These are phyloP conservation scores for Trichoderma breve DNA, from an alignment of 2,329 filamentous ascomycete species.

Conservation along the genomic window DNA sequence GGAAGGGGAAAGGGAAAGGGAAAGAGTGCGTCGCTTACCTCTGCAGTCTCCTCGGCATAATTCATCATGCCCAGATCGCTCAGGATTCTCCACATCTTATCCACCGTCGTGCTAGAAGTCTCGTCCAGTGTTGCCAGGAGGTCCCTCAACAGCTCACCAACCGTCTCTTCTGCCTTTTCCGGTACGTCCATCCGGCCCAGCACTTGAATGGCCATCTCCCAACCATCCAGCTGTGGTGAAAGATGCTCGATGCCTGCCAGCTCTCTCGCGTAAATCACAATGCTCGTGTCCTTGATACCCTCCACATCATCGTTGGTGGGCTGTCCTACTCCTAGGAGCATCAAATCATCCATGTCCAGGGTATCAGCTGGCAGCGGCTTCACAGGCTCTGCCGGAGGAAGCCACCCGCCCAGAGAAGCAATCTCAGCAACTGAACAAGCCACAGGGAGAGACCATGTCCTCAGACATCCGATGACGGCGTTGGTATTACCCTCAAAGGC, in stretches of 20 bases:
- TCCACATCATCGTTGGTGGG: slow-evolving; percentile 58
- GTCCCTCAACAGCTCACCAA: slow-evolving; percentile 68
- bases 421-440: slow-evolving; percentile 79
- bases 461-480: slow-evolving; percentile 69
- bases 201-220: slow-evolving; percentile 84
- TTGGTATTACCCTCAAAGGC: slow-evolving; percentile 80
- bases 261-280: slow-evolving; percentile 71
- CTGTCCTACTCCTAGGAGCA: slow-evolving; percentile 69
- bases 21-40: slow-evolving; percentile 56
- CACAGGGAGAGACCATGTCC: slow-evolving; percentile 76
- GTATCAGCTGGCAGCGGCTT: slow-evolving; percentile 59
- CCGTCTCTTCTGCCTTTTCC: slow-evolving; percentile 67
- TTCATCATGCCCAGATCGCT: slow-evolving; percentile 73
- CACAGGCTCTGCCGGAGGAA: slow-evolving; percentile 47
- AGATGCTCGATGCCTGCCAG: slow-evolving; percentile 57
- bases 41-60: slow-evolving; percentile 77
- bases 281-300: slow-evolving; percentile 74
- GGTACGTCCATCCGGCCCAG: slow-evolving; percentile 77
- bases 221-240: slow-evolving; percentile 62
- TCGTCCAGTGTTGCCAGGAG: slow-evolving; percentile 62
- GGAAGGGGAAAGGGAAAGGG: background rate
- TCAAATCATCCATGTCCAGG: slow-evolving; percentile 79
- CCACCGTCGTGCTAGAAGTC: slow-evolving; percentile 67
- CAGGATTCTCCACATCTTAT: slow-evolving; percentile 77
- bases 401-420: slow-evolving; percentile 79